Evolutionary conservation across 495 filamentous ascomycete species (phyloP).

Genomic region (Clohesyomyces aquaticus): DNA sequence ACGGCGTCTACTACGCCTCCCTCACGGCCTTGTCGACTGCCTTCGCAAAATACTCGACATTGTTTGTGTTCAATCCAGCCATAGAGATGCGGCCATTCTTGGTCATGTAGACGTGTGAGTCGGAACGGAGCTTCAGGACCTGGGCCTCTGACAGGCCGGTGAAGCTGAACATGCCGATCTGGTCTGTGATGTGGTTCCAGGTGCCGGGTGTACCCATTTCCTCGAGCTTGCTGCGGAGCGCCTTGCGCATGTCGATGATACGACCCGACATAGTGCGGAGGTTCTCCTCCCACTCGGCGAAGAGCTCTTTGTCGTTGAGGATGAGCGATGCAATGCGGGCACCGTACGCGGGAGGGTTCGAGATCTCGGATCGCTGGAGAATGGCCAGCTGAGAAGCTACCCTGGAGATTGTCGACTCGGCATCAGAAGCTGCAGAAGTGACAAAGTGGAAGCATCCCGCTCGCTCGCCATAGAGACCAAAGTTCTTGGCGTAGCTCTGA

Average conservation of each 20-base stretch:
- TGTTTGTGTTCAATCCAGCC: constrained; percentile 86
- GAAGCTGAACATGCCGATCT: constrained; percentile 99
- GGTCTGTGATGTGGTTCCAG: constrained; percentile 96
- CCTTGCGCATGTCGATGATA: constrained; percentile 85
- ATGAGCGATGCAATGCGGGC: constrained; percentile 81
- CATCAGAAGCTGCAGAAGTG: constrained; percentile 69
- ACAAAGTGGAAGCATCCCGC: constrained; percentile 97
- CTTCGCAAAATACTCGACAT: constrained; percentile 89
- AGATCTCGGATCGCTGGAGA: constrained; percentile 95
- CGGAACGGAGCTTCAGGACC: constrained; percentile 75
- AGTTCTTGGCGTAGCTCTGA: constrained; percentile 98
- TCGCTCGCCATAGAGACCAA: constrained; percentile 95
- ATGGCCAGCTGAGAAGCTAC: constrained; percentile 90
- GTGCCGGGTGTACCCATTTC: constrained; percentile 80
- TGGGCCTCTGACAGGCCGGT: constrained; percentile 87
- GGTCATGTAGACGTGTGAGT: constrained; percentile 95
- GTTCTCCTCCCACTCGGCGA: constrained; percentile 93
- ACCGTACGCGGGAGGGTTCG: constrained; percentile 92
- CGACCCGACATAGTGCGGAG: constrained; percentile 90
- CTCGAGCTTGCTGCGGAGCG: constrained; percentile 75
- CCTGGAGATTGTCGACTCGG: constrained; percentile 61
- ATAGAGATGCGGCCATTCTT: constrained; percentile 98
- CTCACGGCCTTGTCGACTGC: constrained; percentile 85
- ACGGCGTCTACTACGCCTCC: constrained; percentile 51
- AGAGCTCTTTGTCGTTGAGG: constrained; percentile 80